Base-by-base conservation (phyloP, 257 asterid genomes). In the Coffea eugenioides region DNA sequence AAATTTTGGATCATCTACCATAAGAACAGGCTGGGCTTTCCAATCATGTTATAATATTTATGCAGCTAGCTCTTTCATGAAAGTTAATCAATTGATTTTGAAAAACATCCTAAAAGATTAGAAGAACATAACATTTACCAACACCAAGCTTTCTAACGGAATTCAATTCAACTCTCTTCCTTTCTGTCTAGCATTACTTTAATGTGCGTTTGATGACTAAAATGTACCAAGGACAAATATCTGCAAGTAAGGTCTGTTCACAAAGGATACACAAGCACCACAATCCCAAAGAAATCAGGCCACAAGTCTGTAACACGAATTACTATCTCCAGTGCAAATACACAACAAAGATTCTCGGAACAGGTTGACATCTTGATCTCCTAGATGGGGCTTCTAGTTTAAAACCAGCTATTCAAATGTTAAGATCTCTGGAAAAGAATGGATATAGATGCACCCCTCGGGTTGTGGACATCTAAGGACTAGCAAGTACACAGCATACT, bases 1-100 rank as follows among this genome's bases (percentile, higher is more conserved):
- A 39, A 39, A 56, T 11, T 13, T 23, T 18, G 43, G 18, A 59
- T 39, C n/a, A 75, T 25, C n/a, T 75, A 49, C 43, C 11, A 75
- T 75, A 34, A 46, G 48, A n/a, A 64, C 39, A n/a, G 79, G 79
- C 52, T 9, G 54, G 76, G 12, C 18, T 71, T 10, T 23, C 27
- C 4, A 4, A 18, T 75, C 69, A 64, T 64, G 18, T 64, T 25
- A 61, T 61, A n/a, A 21, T 5, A 20, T 74, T 5, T 23, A 41
- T 31, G 62, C 52, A 74, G 77, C 51, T 74, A 74, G 77, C 51
- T 74, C 77, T 56, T 70, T 56, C 74, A 54, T 74, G 52, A 34
- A 56, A 54, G 11, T 39, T 65, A 57, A 62, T 57, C 21, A 57
- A 56, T 36, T 31, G 25, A 23, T 61, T 61, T 56, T 3, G 36